Conservation (phyloP, 2,329 filamentous ascomycete genomes). For the Xylaria sp. region DNA sequence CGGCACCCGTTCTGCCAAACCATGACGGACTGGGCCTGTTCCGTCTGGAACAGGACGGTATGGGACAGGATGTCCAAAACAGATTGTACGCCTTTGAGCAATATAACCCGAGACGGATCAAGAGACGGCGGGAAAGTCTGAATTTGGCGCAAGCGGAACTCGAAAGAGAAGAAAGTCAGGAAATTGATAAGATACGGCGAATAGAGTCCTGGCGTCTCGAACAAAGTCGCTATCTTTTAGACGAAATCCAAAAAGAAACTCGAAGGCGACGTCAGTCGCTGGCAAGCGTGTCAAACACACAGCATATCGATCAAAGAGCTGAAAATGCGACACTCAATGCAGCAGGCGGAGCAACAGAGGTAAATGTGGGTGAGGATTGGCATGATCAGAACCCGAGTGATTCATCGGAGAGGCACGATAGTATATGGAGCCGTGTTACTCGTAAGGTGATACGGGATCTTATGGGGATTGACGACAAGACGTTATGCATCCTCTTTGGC, state of each 20-base stretch:
- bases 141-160: constrained; percentile 63
- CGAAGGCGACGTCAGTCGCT: constrained; percentile 67
- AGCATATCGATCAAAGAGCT: constrained; percentile 45
- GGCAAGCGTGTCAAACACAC: constrained; percentile 37
- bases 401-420: constrained; percentile 64
- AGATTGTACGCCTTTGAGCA: constrained; percentile 90
- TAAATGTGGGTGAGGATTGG: constrained; percentile 59
- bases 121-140: constrained; percentile 64
- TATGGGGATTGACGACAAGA: constrained; percentile 87
- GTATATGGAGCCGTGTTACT: constrained; percentile 84
- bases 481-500: constrained; percentile 88
- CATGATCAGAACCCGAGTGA: constrained; percentile 63
- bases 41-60: constrained; percentile 67
- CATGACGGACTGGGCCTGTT: constrained; percentile 95
- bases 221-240: constrained; percentile 84
- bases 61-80: constrained; percentile 74
- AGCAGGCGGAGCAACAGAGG: constrained; percentile 50
- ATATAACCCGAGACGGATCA: constrained; percentile 78
- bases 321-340: constrained; percentile 50
- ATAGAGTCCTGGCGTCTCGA: constrained; percentile 95
- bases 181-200: constrained; percentile 79
- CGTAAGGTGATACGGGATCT: constrained; percentile 87
- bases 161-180: constrained; percentile 67
- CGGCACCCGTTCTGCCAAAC: constrained; percentile 79
- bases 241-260: constrained; percentile 91